phyloP scores from a whole-genome alignment of 257 asterid genomes.

The Solanum gracilifrons region DNA sequence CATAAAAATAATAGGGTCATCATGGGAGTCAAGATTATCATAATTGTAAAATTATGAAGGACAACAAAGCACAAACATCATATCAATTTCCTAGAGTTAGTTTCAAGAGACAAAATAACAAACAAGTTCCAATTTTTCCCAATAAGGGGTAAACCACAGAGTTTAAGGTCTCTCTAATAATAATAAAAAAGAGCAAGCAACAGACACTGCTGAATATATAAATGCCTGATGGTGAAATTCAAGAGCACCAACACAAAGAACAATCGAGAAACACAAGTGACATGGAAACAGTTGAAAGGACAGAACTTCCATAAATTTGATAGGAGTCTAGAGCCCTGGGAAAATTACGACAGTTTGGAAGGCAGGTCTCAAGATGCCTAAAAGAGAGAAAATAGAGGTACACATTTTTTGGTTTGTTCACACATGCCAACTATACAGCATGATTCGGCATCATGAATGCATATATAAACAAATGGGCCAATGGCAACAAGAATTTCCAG shows the following conservation, averaged over 20 bases:
- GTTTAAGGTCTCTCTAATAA: background rate
- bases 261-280: background rate
- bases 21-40: background rate
- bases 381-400: background rate
- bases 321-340: background rate
- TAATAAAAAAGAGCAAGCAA: background rate
- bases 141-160: background rate
- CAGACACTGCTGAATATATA: background rate
- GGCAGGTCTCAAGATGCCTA: background rate
- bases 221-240: background rate
- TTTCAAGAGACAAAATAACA: background rate
- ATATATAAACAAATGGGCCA: background rate
- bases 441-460: background rate
- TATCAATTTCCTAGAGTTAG: background rate
- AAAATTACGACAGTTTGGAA: background rate
- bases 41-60: background rate
- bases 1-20: background rate
- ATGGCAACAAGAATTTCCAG: background rate
- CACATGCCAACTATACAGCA: background rate
- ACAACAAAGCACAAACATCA: background rate
- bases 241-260: background rate
- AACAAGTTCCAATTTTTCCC: background rate
- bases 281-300: background rate
- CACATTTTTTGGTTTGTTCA: background rate
- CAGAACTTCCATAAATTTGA: background rate